Conservation (phyloP, 73 alveolate species). For the Paramecium sexaurelia region DNA sequence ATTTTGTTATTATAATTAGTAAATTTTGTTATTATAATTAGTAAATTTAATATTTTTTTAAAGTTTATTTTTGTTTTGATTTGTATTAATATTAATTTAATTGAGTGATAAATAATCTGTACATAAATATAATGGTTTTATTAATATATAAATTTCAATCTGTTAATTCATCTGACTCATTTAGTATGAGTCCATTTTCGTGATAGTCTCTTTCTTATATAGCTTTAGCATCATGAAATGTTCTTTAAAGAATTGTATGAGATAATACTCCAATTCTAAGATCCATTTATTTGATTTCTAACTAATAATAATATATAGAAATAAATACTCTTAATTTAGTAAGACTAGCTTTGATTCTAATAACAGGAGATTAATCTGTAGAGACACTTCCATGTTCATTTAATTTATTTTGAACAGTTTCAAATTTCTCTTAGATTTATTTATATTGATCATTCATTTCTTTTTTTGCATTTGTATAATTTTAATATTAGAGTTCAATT, state of each 20-base stretch:
- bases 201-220: conserved; percentile 25
- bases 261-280: conserved; percentile 63
- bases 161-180: conserved; percentile 53
- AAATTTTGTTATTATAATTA: too few species aligned
- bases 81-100: not conserved
- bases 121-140: not conserved
- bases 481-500: conserved; percentile 46
- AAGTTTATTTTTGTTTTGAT: too few species aligned
- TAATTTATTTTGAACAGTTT: conserved; percentile 32
- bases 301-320: not conserved
- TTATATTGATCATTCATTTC: conserved; percentile 59
- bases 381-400: conserved; percentile 64
- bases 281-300: conserved; percentile 66
- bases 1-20: too few species aligned
- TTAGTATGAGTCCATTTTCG: conserved; percentile 48
- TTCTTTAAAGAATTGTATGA: conserved; percentile 59
- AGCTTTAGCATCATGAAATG: conserved; percentile 48
- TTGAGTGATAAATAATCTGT: not conserved
- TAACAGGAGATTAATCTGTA: conserved; percentile 66
- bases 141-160: conserved; percentile 13
- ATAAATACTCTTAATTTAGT: conserved; percentile 56
- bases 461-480: conserved; percentile 38
- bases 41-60: too few species aligned
- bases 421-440: conserved; percentile 58
- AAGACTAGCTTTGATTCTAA: conserved; percentile 58